Conservation (phyloP, 345 rosid genomes). For the Gossypium raimondii region DNA sequence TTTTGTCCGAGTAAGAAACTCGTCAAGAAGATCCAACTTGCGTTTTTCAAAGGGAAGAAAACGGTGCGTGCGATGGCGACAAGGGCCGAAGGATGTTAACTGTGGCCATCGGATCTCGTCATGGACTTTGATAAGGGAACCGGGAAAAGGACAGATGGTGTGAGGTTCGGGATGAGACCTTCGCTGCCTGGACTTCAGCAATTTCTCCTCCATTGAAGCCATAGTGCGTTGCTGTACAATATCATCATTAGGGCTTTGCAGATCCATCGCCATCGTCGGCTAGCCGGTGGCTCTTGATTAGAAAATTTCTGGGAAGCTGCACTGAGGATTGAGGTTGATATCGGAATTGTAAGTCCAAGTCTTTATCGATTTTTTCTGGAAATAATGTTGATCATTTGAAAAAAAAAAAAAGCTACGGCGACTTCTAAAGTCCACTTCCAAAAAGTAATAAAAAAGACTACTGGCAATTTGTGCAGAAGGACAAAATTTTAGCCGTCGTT, state of each 20-base stretch:
- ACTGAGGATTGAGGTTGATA: no score
- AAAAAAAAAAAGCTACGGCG: no score
- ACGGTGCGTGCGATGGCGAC: background rate
- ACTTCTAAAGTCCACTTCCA: no score
- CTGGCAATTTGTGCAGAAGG: no score
- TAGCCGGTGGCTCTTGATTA: background rate
- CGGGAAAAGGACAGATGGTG: background rate
- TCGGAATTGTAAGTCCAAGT: no score
- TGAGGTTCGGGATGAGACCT: background rate
- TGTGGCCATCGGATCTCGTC: background rate
- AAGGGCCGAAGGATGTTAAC: slow-evolving; percentile 9
- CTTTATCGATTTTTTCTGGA: no score
- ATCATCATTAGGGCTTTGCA: background rate
- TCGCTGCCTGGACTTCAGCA: background rate
- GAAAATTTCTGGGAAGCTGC: no score
- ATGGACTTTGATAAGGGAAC: background rate
- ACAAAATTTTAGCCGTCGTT: no score
- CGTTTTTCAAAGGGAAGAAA: background rate
- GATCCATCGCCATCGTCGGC: slow-evolving; percentile 1
- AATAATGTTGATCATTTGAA: no score
- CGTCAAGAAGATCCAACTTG: background rate
- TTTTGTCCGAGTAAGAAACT: background rate
- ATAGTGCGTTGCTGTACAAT: background rate
- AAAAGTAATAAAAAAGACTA: no score
- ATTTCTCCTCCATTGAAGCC: background rate